Base-by-base conservation (phyloP, 805 yeast species). In the Candida nemodendra region DNA sequence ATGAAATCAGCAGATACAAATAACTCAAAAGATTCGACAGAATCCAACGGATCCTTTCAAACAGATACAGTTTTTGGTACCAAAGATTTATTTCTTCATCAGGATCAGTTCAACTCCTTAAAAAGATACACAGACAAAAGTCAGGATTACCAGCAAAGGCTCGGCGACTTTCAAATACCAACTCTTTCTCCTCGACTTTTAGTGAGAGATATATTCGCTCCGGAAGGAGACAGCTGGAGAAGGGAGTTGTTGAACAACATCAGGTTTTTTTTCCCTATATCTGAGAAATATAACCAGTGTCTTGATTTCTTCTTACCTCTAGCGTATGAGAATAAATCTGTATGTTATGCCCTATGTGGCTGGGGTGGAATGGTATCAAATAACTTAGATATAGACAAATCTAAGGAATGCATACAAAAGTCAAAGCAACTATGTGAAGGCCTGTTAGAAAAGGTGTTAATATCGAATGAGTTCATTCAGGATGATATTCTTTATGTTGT, bases 291-390 rank as follows among this genome's bases (percentile, higher is more conserved):
- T 28, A 29, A 30, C 9, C 43, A 39, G 13, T 38, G 39, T 16
- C 22, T 37, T 14, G 25, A 32, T 9, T 12, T 42, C 12, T 38
- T 48, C n/a, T 18, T 40, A 3, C 50, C 53, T 11, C 14, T 43
- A n/a, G 40, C 47, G 13, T 27, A 32, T 18, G 15, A 30, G 13
- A 39, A 28, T 14, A 21, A 30, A 15, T 30, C 50, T 2, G 26
- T 51, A 11, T 25, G 43, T 15, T 42, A 39, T 27, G 44, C 49
- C 3, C 24, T 45, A 5, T 39, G 54, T 34, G 41, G 48, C 6
- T 42, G 51, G 47, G 49, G 49, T 18, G 41, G 42, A 2, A 12
- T 45, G 5, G 14, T 48, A 9, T 14, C 48, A 4, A 14, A 33
- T 4, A 32, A 32, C 5, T 30, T 36, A 6, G 50, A 43, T 18